phyloP scores from a whole-genome alignment of 1,139 yeast genomes.

The Candida sojae region DNA sequence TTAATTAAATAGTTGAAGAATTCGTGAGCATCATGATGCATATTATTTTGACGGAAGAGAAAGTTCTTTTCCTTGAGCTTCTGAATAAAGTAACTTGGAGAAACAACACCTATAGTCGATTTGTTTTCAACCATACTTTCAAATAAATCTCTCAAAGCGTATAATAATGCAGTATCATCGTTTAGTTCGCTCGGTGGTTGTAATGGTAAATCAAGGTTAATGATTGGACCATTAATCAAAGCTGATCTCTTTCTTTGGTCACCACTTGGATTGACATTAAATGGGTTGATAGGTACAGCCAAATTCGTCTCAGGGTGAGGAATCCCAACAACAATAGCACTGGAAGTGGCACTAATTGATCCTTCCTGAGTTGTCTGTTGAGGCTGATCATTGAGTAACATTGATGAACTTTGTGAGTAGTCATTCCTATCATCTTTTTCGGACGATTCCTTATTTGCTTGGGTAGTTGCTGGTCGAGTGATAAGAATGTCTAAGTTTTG shows the following conservation, averaged over 20 bases:
- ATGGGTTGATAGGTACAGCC: conserved; percentile 40
- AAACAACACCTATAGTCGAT: conserved; percentile 76
- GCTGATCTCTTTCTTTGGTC: conserved; percentile 86
- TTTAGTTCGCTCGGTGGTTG: conserved; percentile 42
- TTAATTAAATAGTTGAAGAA: conserved; percentile 85
- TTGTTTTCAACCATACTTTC: conserved; percentile 78
- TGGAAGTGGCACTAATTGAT: conserved; percentile 29
- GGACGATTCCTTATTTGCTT: not conserved
- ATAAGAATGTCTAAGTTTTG: conserved; percentile 37
- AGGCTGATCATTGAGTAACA: conserved; percentile 29
- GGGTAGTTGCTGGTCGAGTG: conserved; percentile 31
- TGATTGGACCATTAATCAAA: conserved; percentile 76
- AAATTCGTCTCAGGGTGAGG: conserved; percentile 44
- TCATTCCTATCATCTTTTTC: conserved; percentile 23
- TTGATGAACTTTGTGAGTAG: conserved; percentile 40
- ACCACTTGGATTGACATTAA: conserved; percentile 54
- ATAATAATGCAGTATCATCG: conserved; percentile 58
- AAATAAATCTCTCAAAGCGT: conserved; percentile 80
- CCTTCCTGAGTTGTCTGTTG: conserved; percentile 20
- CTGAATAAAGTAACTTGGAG: conserved; percentile 74
- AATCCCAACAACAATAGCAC: conserved; percentile 44
- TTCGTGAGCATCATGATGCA: conserved; percentile 99
- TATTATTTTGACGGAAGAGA: conserved; percentile 75
- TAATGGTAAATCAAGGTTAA: conserved; percentile 73
- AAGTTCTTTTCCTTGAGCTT: conserved; percentile 80